phyloP scores from a whole-genome alignment of 495 filamentous ascomycete genomes.

The Neurospora hispaniola region DNA sequence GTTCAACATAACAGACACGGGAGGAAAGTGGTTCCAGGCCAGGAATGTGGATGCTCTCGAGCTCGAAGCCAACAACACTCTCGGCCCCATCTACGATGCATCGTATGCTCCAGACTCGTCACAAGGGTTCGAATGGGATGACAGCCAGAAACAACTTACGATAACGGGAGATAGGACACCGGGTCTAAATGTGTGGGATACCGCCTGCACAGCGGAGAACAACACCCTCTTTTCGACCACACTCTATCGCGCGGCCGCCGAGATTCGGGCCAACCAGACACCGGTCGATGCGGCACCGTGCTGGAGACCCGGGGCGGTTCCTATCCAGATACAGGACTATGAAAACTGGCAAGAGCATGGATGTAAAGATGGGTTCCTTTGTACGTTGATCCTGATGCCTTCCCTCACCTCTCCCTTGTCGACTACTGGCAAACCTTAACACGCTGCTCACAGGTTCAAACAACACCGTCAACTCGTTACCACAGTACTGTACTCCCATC shows the following conservation, averaged over 20 bases:
- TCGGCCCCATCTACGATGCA: conserved; percentile 17
- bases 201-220: conserved; percentile 23
- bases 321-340: conserved; percentile 25
- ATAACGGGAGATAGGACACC: background rate
- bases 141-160: conserved; percentile 6
- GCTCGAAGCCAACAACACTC: conserved; percentile 1
- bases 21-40: conserved; percentile 32
- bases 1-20: conserved; percentile 15
- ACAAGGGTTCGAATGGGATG: conserved; percentile 7
- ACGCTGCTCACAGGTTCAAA: conserved; percentile 24
- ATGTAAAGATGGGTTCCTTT: conserved; percentile 30
- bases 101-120: conserved; percentile 17
- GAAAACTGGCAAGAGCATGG: conserved; percentile 24
- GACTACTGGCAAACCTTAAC: conserved; percentile 6
- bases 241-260: conserved; percentile 16
- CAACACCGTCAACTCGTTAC: conserved; percentile 33
- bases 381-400: conserved; percentile 13
- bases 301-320: conserved; percentile 24
- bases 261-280: conserved; percentile 3
- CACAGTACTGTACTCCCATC: conserved; percentile 36
- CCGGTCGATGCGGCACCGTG: conserved; percentile 23
- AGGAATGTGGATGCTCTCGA: conserved; percentile 1
- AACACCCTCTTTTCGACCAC: conserved; percentile 22
- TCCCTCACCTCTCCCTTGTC: background rate
- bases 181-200: conserved; percentile 16